Percentiles rank a stretch among this genome's conserved stretches.
Evolutionary conservation across 805 yeast genomes (phyloP).

Genomic region (Metschnikowia noctiluminum): DNA sequence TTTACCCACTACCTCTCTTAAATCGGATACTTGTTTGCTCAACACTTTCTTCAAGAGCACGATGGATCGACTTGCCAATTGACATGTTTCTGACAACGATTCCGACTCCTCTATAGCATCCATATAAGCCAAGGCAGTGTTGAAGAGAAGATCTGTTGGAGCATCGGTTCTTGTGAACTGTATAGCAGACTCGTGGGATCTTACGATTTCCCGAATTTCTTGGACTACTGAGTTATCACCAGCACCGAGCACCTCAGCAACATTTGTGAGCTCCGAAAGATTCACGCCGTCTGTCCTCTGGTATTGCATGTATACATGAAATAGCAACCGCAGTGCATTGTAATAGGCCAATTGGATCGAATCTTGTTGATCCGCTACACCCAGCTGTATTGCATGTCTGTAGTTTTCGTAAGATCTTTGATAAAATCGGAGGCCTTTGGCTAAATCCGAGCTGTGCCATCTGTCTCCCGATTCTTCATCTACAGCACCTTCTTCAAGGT

Average conservation of each 20-base stretch:
- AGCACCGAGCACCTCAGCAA: slow-evolving; percentile 31
- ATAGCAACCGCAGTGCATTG: slow-evolving; percentile 56
- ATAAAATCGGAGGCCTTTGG: slow-evolving; percentile 64
- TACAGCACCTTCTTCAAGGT: slow-evolving; percentile 51
- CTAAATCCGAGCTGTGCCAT: slow-evolving; percentile 63
- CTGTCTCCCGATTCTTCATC: slow-evolving; percentile 77
- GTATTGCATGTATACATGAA: slow-evolving; percentile 54
- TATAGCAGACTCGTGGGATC: slow-evolving; percentile 39
- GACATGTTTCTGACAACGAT: slow-evolving; percentile 1
- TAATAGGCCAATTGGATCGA: slow-evolving; percentile 33
- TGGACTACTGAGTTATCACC: slow-evolving; percentile 37
- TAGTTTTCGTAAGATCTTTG: slow-evolving; percentile 53
- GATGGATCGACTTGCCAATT: slow-evolving; percentile 9
- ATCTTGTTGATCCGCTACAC: slow-evolving; percentile 3
- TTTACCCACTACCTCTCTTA: slow-evolving; percentile 15
- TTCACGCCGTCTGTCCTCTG: slow-evolving; percentile 37
- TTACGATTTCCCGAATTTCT: slow-evolving; percentile 31
- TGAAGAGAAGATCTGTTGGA: slow-evolving; percentile 41
- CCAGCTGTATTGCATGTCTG: slow-evolving; percentile 28
- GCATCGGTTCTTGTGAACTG: slow-evolving; percentile 15
- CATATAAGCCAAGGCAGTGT: slow-evolving; percentile 45
- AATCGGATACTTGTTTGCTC: slow-evolving; percentile 22
- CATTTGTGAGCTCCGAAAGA: slow-evolving; percentile 26
- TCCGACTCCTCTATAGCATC: slow-evolving; percentile 43
- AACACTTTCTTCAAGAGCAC: slow-evolving; percentile 26